Percentiles rank a stretch among this genome's conserved stretches.
Evolutionary conservation across 805 yeast species (phyloP).

Genomic region (Ogataea ganodermae): DNA sequence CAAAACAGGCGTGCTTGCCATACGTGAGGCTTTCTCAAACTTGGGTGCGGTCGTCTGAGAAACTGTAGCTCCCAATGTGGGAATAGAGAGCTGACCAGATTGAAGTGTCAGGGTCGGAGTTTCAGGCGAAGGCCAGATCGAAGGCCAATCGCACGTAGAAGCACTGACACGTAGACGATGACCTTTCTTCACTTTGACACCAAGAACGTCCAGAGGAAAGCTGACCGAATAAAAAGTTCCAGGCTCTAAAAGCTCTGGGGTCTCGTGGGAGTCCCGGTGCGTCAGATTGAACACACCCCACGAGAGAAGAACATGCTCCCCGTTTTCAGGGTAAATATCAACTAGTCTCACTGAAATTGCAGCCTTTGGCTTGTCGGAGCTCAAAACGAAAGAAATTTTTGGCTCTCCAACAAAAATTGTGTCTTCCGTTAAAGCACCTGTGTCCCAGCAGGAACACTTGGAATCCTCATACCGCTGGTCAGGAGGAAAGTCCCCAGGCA

Average conservation of each 20-base stretch:
- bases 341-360: conserved; percentile 40
- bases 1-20: conserved; percentile 23
- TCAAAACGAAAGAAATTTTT: conserved; percentile 28
- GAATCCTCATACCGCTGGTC: conserved; percentile 44
- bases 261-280: conserved; percentile 42
- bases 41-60: neutral
- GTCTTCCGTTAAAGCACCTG: conserved; percentile 28
- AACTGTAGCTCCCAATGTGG: conserved; percentile 15
- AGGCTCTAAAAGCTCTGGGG: conserved; percentile 36
- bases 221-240: conserved; percentile 35
- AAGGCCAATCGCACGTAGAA: conserved; percentile 49
- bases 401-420: conserved; percentile 41
- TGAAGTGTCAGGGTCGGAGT: conserved; percentile 37
- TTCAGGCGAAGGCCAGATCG: conserved; percentile 45
- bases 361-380: conserved; percentile 39
- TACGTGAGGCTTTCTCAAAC: neutral
- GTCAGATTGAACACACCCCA: conserved; percentile 47
- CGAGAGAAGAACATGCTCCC: conserved; percentile 39
- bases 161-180: conserved; percentile 41
- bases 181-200: conserved; percentile 36
- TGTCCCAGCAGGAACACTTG: conserved; percentile 39
- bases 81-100: conserved; percentile 33
- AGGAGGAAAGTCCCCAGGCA: conserved; percentile 45
- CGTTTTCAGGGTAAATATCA: conserved; percentile 37
- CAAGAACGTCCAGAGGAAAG: conserved; percentile 41